Conservation (phyloP, 257 asterid species). For the Jasminum sambac region DNA sequence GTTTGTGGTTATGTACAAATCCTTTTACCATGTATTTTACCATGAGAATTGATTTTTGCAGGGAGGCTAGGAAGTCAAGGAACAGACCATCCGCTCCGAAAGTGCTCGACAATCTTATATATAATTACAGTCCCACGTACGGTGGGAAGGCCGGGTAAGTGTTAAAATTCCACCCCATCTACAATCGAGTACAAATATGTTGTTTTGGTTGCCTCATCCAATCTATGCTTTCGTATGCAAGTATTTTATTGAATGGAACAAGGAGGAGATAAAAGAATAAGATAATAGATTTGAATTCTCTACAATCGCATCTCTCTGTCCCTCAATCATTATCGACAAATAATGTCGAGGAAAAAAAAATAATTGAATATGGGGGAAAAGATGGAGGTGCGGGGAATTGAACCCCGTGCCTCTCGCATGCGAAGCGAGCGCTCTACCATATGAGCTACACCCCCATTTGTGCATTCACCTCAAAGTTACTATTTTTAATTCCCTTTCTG, state of each 20-base stretch:
- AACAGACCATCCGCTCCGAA: slow-evolving; percentile 63
- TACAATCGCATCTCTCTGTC: no score
- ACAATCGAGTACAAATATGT: slow-evolving; percentile 92
- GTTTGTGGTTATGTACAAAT: background rate
- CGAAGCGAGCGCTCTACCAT: slow-evolving; percentile 99
- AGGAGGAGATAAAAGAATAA: no score
- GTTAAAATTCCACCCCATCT: slow-evolving; percentile 20
- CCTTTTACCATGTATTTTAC: background rate
- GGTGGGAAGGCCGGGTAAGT: slow-evolving; percentile 89
- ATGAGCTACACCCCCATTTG: slow-evolving; percentile 91
- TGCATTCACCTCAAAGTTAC: slow-evolving; percentile 44
- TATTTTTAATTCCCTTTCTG: no score
- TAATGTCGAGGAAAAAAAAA: no score
- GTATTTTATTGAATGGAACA: no score
- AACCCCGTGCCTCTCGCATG: slow-evolving; percentile 99
- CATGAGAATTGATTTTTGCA: slow-evolving; percentile 32
- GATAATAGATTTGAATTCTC: no score
- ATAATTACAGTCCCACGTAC: slow-evolving; percentile 77
- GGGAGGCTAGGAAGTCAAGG: slow-evolving; percentile 85
- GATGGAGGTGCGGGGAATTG: slow-evolving; percentile 99
- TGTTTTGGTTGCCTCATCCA: slow-evolving; percentile 34
- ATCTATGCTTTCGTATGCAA: no score
- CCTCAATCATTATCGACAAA: no score
- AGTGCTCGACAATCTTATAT: slow-evolving; percentile 84
- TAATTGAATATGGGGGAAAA: no score